Evolutionary conservation across 257 asterid species (phyloP), one percentile per base, ranked within the genome.

Genomic region (Jacaranda copaia): DNA sequence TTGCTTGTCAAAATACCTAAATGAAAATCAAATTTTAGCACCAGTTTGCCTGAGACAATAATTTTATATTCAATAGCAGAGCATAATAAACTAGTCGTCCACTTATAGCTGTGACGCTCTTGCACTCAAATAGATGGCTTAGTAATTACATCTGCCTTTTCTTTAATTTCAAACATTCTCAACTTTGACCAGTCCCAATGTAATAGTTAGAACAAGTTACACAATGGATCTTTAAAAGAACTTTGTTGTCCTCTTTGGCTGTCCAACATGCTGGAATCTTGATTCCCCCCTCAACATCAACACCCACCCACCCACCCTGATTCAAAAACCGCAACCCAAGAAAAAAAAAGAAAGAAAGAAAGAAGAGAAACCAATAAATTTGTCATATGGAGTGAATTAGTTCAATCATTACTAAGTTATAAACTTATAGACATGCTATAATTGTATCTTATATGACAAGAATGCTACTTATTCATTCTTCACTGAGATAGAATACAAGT

Each of bases 1-100:
- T 85, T 83, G 91, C 90, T 87, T 89, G 80, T 90, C 92, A 68
- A 89, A 76, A 73, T 56, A 45, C 89, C 99, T 96, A 81, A 65
- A 78, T 36, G 36, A 70, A 59, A 79, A 70, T 77, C 55, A 72
- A 77, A 64, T 61, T 78, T 18, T 63, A 60, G 73, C 71, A 77
- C 69, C 40, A 72, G 73, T 77, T 49, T 77, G 70, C 72, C 40
- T 18, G 68, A 67, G 60, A 57, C 52, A 69, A 46, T 39, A 56
- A 66, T 32, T 67, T 36, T 66, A 73, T 15, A 55, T 20, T 25
- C 38, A 75, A 43, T 11, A 46, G 39, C 48, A 70, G 72, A 58
- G 73, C 59, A 42, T 42, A 42, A 68, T 68, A 64, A 45, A 49
- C 15, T 14, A 19, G 25, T 45, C 49, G 11, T 60, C 46, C 53